Conservation (phyloP, 345 rosid species). For the Lenwebbia sp. region DNA sequence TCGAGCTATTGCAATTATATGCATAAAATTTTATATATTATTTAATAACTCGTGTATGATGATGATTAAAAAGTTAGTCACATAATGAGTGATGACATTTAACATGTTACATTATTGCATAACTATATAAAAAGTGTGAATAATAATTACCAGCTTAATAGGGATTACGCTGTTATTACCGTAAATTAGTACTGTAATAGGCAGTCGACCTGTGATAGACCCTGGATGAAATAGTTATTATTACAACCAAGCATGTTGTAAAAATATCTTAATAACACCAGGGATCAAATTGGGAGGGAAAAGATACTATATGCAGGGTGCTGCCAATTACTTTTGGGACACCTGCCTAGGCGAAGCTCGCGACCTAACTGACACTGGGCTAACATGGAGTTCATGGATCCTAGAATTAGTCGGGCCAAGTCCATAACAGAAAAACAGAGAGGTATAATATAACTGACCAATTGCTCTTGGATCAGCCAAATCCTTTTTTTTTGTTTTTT, state of each 20-base stretch:
- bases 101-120: neutral
- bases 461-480: neutral
- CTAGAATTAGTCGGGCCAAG: neutral
- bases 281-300: neutral
- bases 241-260: neutral
- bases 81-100: neutral
- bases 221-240: neutral
- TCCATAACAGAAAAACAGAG: neutral
- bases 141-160: neutral
- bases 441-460: neutral
- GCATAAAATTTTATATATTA: neutral
- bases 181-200: neutral
- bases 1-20: neutral
- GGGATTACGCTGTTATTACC: neutral
- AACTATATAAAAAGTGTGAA: neutral
- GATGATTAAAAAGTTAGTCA: neutral
- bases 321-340: neutral
- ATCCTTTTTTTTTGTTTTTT: too few relatives aligned
- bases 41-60: neutral
- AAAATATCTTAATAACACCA: neutral
- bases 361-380: neutral
- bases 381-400: neutral
- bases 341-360: neutral
- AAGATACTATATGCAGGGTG: fast-evolving
- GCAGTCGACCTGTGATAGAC: neutral